Percentiles rank a stretch among this genome's conserved stretches.
Evolutionary conservation across 129 eudicot genomes (phyloP).

Genomic region (Flaveria robusta): DNA sequence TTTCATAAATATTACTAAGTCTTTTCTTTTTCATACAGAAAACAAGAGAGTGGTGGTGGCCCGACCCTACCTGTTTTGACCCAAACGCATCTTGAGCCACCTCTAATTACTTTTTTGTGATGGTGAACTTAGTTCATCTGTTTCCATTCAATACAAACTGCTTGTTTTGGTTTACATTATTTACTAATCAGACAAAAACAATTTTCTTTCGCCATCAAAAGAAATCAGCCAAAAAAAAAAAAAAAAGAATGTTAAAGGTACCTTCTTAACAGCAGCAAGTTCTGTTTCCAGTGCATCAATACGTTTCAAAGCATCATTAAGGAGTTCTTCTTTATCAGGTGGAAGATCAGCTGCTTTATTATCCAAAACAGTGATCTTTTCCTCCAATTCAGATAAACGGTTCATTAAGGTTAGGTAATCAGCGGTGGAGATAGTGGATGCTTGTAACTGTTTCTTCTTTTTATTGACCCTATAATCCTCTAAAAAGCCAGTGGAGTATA

Average conservation of each 20-base stretch:
- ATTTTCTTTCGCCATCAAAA: too few relatives aligned
- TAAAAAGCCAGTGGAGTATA: slow-evolving; percentile 49
- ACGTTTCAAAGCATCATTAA: slow-evolving; percentile 62
- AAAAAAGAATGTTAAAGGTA: slow-evolving; percentile 26
- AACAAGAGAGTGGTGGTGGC: background rate
- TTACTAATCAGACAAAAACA: background rate
- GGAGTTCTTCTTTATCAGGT: slow-evolving; percentile 83
- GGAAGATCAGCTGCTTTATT: slow-evolving; percentile 65
- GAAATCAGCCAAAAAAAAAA: background rate
- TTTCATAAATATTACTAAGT: too few relatives aligned
- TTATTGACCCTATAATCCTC: slow-evolving; percentile 35
- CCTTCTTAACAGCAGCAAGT: slow-evolving; percentile 71
- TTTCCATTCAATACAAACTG: too few relatives aligned
- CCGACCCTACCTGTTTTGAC: background rate
- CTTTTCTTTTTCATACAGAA: background rate
- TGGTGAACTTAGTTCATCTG: too few relatives aligned
- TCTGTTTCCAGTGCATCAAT: slow-evolving; percentile 66
- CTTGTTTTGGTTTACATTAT: slow-evolving; percentile 10
- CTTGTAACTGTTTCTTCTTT: slow-evolving; percentile 34
- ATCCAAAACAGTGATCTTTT: slow-evolving; percentile 46
- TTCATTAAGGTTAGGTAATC: slow-evolving; percentile 72
- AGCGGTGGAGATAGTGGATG: slow-evolving; percentile 41
- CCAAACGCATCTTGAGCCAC: background rate
- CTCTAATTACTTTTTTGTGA: background rate
- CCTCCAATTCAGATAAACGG: slow-evolving; percentile 87